A percentile compares a stretch with the other conserved stretches of the same genome.
These are phyloP conservation scores for Vicia sativa DNA, from an alignment of 306 rosid species.

Conservation along the genomic window DNA sequence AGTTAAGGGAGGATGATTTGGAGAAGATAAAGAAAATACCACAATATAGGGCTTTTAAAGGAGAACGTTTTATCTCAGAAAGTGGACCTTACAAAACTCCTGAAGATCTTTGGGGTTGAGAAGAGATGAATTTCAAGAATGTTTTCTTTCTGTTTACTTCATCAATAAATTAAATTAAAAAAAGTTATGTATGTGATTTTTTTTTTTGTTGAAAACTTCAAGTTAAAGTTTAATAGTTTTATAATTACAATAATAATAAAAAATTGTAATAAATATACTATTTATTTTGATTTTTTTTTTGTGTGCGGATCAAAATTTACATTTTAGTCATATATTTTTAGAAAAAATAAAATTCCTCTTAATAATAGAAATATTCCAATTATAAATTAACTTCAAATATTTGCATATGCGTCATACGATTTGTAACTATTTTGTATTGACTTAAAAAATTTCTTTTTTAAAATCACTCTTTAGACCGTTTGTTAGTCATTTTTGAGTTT, in stretches of 20 bases:
- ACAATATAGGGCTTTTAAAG: conserved; percentile 37
- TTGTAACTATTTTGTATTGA: no score
- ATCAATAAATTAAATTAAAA: conserved; percentile 4
- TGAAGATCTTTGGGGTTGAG: conserved; percentile 50
- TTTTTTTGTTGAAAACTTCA: not conserved
- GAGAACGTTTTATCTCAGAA: conserved; percentile 40
- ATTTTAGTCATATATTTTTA: no score
- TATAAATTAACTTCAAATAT: no score
- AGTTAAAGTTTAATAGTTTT: not conserved
- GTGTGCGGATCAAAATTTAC: not conserved
- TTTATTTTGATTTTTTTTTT: not conserved
- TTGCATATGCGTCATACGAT: no score
- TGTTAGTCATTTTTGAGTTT: no score
- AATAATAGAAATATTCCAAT: no score
- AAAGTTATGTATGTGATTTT: not conserved
- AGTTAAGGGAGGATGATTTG: conserved; percentile 41
- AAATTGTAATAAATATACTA: not conserved
- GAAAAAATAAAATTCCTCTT: no score
- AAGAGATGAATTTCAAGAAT: not conserved
- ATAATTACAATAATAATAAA: not conserved
- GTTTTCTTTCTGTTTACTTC: not conserved
- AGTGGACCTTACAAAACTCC: conserved; percentile 50
- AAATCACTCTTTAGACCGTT: no score
- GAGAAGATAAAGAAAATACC: conserved; percentile 48
- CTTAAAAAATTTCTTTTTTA: no score